Conservation (phyloP, 208 protist genomes). For the Trypanosoma vivax region DNA sequence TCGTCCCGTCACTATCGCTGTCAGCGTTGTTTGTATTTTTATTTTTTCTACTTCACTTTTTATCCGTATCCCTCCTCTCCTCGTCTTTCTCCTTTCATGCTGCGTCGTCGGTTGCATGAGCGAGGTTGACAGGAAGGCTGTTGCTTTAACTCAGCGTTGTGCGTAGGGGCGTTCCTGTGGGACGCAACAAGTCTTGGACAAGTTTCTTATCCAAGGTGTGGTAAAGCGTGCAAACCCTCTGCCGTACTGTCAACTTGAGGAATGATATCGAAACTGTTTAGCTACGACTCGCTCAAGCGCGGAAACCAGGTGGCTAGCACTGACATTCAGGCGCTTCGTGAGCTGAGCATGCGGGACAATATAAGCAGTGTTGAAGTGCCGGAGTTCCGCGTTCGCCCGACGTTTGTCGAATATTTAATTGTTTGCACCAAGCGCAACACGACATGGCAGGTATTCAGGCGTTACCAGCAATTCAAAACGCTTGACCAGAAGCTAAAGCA, state of each 20-base stretch:
- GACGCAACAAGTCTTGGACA: too few species aligned
- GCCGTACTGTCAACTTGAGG: too few species aligned
- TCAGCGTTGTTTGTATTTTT: slow-evolving; percentile 1
- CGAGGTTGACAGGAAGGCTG: background rate
- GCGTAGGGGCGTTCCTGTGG: too few species aligned
- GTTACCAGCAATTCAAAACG: slow-evolving; percentile 79
- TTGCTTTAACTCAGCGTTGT: too few species aligned
- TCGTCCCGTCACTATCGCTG: too few species aligned
- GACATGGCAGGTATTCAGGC: slow-evolving; percentile 62
- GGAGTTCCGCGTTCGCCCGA: slow-evolving; percentile 55
- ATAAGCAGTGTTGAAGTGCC: slow-evolving; percentile 50
- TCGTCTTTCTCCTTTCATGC: slow-evolving; percentile 6
- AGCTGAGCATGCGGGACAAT: slow-evolving; percentile 6
- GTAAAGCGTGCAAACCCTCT: too few species aligned
- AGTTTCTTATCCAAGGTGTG: too few species aligned
- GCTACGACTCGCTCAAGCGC: slow-evolving; percentile 1
- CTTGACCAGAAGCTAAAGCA: slow-evolving; percentile 62
- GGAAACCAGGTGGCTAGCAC: slow-evolving; percentile 7
- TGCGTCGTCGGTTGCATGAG: background rate
- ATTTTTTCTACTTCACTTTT: slow-evolving; percentile 16
- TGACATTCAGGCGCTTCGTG: background rate
- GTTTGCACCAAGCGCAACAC: slow-evolving; percentile 32
- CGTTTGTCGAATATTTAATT: slow-evolving; percentile 71
- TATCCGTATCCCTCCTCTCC: slow-evolving; percentile 11
- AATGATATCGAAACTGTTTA: slow-evolving; percentile 28